A percentile compares a stretch with the other conserved stretches of the same genome.
Conservation (phyloP, 2,329 filamentous ascomycete genomes). For the Colletotrichum spaethianum region DNA sequence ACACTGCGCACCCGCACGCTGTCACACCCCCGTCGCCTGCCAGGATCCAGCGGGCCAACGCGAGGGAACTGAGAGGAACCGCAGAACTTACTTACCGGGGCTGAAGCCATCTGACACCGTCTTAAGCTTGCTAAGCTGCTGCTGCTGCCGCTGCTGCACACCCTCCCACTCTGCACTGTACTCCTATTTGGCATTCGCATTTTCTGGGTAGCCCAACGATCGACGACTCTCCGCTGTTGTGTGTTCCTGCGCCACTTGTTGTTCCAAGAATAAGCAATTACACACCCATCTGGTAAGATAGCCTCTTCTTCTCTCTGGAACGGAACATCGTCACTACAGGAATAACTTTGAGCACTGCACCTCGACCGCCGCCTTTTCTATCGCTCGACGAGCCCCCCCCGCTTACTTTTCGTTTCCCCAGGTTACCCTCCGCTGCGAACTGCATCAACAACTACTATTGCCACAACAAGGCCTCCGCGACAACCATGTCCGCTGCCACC, state of each 20-base stretch:
- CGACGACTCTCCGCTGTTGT: conserved; percentile 31
- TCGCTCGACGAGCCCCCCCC: conserved; percentile 25
- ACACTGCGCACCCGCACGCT: conserved; percentile 5
- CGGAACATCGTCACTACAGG: conserved; percentile 37
- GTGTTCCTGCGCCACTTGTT: conserved; percentile 33
- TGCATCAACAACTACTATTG: conserved; percentile 52
- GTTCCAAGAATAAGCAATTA: conserved; percentile 36
- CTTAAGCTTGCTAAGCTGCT: conserved; percentile 38
- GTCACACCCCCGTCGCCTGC: neutral
- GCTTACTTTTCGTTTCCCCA: conserved; percentile 31
- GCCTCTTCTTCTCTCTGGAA: conserved; percentile 29
- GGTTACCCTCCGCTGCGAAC: conserved; percentile 28
- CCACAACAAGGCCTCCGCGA: conserved; percentile 26
- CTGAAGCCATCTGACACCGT: conserved; percentile 38
- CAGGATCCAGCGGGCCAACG: neutral
- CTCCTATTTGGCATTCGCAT: conserved; percentile 36
- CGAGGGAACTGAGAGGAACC: conserved; percentile 12
- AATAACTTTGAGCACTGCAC: conserved; percentile 12
- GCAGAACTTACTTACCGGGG: conserved; percentile 17
- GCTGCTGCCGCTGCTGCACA: conserved; percentile 13
- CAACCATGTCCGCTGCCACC: conserved; percentile 64
- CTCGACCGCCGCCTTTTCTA: conserved; percentile 6
- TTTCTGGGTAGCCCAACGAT: conserved; percentile 31
- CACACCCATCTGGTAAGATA: conserved; percentile 29
- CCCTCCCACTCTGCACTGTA: conserved; percentile 37